These are phyloP conservation scores for Trifolium repens DNA, from an alignment of 306 rosid genomes.

Conservation along the genomic window DNA sequence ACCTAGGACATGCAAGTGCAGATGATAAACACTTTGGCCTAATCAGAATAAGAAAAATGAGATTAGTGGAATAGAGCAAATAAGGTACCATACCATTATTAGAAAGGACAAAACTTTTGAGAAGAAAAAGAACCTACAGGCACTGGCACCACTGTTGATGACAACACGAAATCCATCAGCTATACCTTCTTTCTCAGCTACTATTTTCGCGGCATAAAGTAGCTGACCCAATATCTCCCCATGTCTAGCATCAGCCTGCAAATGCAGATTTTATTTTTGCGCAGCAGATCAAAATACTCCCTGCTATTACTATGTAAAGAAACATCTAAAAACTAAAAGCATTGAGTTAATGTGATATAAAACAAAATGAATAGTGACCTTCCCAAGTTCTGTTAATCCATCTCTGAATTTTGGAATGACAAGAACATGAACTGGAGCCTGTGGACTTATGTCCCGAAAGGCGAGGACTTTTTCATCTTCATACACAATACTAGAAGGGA, in stretches of 20 bases:
- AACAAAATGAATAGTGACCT: conserved; percentile 52
- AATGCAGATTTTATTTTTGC: conserved; percentile 27
- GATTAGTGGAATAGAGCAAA: conserved; percentile 1
- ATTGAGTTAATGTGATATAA: conserved; percentile 1
- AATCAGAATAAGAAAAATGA: conserved; percentile 14
- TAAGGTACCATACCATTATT: background rate
- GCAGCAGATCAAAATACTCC: background rate
- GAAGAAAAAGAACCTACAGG: conserved; percentile 58
- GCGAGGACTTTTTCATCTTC: conserved; percentile 85
- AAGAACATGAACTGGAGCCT: conserved; percentile 91
- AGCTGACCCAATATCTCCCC: conserved; percentile 78
- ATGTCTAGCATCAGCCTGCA: conserved; percentile 75
- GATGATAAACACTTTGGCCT: conserved; percentile 94
- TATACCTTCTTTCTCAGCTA: conserved; percentile 82
- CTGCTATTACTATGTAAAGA: background rate
- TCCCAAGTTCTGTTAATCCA: conserved; percentile 79
- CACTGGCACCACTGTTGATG: conserved; percentile 76
- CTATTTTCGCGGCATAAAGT: conserved; percentile 78
- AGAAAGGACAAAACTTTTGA: background rate
- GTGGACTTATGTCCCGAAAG: conserved; percentile 79
- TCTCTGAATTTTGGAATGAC: conserved; percentile 87
- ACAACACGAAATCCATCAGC: conserved; percentile 86
- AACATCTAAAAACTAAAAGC: background rate
- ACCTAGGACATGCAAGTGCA: conserved; percentile 89
- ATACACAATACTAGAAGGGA: conserved; percentile 76